These are phyloP conservation scores for Huntiella moniliformis DNA, from an alignment of 2,329 filamentous ascomycete species.

Conservation along the genomic window DNA sequence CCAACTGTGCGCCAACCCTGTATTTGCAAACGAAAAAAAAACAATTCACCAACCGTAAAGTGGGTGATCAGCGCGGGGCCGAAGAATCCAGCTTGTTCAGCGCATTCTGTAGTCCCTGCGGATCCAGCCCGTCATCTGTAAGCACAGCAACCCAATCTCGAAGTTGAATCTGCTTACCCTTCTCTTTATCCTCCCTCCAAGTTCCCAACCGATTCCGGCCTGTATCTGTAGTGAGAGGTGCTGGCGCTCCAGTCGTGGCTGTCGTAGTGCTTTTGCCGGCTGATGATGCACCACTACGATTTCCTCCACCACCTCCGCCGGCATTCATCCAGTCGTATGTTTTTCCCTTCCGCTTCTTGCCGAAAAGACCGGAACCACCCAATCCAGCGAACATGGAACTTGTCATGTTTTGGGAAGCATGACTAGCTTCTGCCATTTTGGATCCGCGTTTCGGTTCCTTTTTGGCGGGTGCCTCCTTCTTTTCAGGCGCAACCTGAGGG, in stretches of 20 bases:
- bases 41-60: not conserved
- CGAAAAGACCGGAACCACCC: constrained; percentile 40
- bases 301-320: constrained; percentile 23
- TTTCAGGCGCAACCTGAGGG: constrained; percentile 41
- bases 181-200: constrained; percentile 60
- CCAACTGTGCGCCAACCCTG: not conserved
- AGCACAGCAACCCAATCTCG: constrained; percentile 66
- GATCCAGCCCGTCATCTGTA: constrained; percentile 57
- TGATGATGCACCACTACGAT: constrained; percentile 30
- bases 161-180: constrained; percentile 63
- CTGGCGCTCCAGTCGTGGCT: constrained; percentile 15
- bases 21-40: not conserved
- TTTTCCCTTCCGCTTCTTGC: constrained; percentile 43
- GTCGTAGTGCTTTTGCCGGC: constrained; percentile 23
- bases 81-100: constrained; percentile 34
- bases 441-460: constrained; percentile 73
- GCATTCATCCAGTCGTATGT: constrained; percentile 60
- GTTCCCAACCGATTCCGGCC: constrained; percentile 45
- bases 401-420: constrained; percentile 67
- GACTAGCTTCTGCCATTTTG: constrained; percentile 59
- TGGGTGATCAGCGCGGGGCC: constrained; percentile 20
- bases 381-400: constrained; percentile 53
- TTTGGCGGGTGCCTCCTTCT: constrained; percentile 55
- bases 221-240: constrained; percentile 35
- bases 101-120: constrained; percentile 39